Evolutionary conservation across 2,329 filamentous ascomycete genomes (phyloP), one percentile per base, ranked within the genome.

Genomic region (Ustulina deusta): DNA sequence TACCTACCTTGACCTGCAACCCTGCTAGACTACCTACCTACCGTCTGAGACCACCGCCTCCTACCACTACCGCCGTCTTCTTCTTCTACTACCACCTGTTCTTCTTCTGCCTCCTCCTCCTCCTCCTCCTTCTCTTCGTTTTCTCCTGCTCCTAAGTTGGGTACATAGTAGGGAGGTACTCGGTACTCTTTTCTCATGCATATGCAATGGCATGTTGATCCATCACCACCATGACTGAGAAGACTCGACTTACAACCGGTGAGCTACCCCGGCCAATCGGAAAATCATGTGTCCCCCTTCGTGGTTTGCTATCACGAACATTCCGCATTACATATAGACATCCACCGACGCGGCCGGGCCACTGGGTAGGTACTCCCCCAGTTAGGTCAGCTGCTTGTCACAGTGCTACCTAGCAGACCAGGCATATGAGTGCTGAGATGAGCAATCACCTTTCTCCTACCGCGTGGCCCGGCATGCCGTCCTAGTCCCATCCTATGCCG

Each of bases 241-340:
- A 36, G 52, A 55, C 40, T 70, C 63, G 38, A 62, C 55, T 49
- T 59, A 42, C 51, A 61, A 64, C 69, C 69, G 69, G 69, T 70
- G 69, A 69, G 66, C 25, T 25, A 25, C n/a, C 51, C 55, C 22
- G 42, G 38, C 66, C 69, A 70, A 70, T 70, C 69, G 69, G 69
- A 55, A 63, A 44, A 27, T 34, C 20, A 38, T 63, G 48, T 32
- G 46, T 63, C 54, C 54, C 57, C 20, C 40, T 55, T 62, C 48
- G 22, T 55, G 46, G 52, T 62, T 63, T 63, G 46, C 29, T 57
- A 27, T 60, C 48, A 54, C 55, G 60, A 60, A 40, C 34, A 9
- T 36, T 64, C 22, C 54, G 52, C 66, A 62, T 63, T 42, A 20
- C 29, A 65, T 32, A 46, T 61, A 42, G n/a, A 63, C n/a, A 20